phyloP scores from a whole-genome alignment of 2,329 filamentous ascomycete species.

The Fusarium devonianum region DNA sequence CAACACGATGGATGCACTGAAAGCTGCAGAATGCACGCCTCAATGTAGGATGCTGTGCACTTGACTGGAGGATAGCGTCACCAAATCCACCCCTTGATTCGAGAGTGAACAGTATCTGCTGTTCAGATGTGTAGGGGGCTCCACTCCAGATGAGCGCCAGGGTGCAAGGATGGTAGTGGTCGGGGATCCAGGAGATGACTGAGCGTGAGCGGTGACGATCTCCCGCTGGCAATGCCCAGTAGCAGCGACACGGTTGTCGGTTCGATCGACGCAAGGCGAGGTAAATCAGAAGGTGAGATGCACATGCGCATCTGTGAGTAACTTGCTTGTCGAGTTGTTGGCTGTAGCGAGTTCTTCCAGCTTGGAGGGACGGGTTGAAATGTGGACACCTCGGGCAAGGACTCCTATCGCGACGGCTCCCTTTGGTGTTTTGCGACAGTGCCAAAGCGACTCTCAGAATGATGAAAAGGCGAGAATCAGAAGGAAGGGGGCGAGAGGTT shows the following conservation, averaged over 20 bases:
- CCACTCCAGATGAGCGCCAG: slow-evolving; percentile 12
- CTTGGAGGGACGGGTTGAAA: too few relatives aligned
- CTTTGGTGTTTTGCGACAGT: too few relatives aligned
- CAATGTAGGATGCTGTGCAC: not conserved
- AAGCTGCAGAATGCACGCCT: slow-evolving; percentile 5
- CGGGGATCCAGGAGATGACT: not conserved
- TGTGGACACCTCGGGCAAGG: too few relatives aligned
- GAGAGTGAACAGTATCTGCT: too few relatives aligned
- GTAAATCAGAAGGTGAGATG: too few relatives aligned
- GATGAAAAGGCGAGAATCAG: too few relatives aligned
- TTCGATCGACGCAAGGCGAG: slow-evolving; percentile 25
- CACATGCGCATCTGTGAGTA: slow-evolving; percentile 7
- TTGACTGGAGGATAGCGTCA: not conserved
- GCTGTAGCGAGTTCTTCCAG: too few relatives aligned
- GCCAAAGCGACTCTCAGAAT: too few relatives aligned
- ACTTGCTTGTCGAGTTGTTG: not conserved
- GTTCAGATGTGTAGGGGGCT: slow-evolving; percentile 6
- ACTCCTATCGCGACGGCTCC: too few relatives aligned
- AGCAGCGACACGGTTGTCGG: slow-evolving; percentile 28
- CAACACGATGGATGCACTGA: not conserved
- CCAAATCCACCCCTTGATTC: too few relatives aligned
- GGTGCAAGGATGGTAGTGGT: slow-evolving; percentile 4
- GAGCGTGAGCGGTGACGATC: slow-evolving; percentile 30
- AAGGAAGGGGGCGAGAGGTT: too few relatives aligned
- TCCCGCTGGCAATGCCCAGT: slow-evolving; percentile 35